These are phyloP conservation scores for Monosporascus sp. DNA, from an alignment of 2,329 filamentous ascomycete species.

Conservation along the genomic window DNA sequence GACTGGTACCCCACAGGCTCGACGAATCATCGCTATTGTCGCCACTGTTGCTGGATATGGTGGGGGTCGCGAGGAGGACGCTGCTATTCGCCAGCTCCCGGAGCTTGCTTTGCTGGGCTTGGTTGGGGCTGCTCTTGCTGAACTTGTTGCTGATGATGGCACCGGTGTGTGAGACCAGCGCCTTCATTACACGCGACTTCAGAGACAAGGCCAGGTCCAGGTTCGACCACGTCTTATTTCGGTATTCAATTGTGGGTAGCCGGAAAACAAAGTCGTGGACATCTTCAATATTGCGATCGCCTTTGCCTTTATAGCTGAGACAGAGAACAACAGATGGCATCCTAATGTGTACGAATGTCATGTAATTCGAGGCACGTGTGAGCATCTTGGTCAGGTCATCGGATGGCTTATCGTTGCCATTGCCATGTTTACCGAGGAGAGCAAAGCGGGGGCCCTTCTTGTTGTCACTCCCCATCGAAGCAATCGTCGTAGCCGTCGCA, in stretches of 20 bases:
- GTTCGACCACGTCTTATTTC: conserved; percentile 99
- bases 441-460: conserved; percentile 52
- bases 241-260: conserved; percentile 88
- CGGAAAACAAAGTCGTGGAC: conserved; percentile 97
- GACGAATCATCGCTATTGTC: conserved; percentile 54
- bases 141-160: conserved; percentile 98
- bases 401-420: conserved; percentile 56
- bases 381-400: conserved; percentile 98
- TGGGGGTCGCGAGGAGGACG: conserved; percentile 50
- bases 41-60: conserved; percentile 31
- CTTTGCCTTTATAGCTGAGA: conserved; percentile 92
- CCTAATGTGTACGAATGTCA: conserved; percentile 94
- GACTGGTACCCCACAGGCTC: conserved; percentile 47
- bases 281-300: conserved; percentile 92
- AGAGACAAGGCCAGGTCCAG: conserved; percentile 86
- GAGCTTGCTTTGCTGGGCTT: conserved; percentile 70
- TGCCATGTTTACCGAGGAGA: conserved; percentile 43
- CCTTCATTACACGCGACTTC: conserved; percentile 91
- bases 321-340: conserved; percentile 94
- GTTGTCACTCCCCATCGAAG: conserved; percentile 31
- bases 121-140: conserved; percentile 76
- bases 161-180: conserved; percentile 89
- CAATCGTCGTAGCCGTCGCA: conserved; percentile 39
- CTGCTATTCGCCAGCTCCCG: conserved; percentile 79
- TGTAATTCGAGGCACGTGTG: conserved; percentile 87